phyloP scores from a whole-genome alignment of 352 stramenopile species.

The Globisporangium middletonii region DNA sequence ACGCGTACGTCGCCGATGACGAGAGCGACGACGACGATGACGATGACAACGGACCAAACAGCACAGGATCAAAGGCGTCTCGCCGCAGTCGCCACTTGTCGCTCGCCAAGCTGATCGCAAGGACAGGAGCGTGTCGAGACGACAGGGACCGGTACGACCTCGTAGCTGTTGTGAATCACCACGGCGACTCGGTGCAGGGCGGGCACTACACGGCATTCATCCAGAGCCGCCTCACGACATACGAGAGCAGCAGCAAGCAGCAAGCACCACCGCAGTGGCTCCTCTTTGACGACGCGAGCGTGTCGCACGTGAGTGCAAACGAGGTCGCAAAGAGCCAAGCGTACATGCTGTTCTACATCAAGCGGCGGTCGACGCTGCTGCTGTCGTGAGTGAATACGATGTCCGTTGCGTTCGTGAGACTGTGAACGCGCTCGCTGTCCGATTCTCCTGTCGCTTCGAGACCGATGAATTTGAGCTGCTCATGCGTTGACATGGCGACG shows the following conservation, averaged over 20 bases:
- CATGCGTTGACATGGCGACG: background rate
- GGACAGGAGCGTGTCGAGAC: background rate
- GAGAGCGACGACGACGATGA: slow-evolving; percentile 14
- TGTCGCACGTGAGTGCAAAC: slow-evolving; percentile 27
- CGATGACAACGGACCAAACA: background rate
- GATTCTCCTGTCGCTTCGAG: slow-evolving; percentile 1
- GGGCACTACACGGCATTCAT: slow-evolving; percentile 70
- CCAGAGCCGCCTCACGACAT: slow-evolving; percentile 3
- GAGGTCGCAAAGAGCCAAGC: slow-evolving; percentile 47
- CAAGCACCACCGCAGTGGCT: slow-evolving; percentile 33
- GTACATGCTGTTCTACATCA: slow-evolving; percentile 28
- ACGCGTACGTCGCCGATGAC: slow-evolving; percentile 15
- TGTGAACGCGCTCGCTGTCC: slow-evolving; percentile 2
- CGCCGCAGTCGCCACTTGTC: no score
- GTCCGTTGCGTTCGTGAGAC: background rate
- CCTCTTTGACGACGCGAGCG: slow-evolving; percentile 52
- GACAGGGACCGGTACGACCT: slow-evolving; percentile 44
- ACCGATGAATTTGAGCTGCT: background rate
- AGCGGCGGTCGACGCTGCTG: slow-evolving; percentile 7
- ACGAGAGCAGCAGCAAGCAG: background rate
- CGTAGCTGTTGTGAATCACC: slow-evolving; percentile 55
- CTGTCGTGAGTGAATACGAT: background rate
- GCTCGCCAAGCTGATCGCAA: background rate
- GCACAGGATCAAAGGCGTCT: no score
- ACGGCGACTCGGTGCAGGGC: slow-evolving; percentile 58